Evolutionary conservation across 306 rosid genomes (phyloP).

Genomic region (Citrullus amarus): DNA sequence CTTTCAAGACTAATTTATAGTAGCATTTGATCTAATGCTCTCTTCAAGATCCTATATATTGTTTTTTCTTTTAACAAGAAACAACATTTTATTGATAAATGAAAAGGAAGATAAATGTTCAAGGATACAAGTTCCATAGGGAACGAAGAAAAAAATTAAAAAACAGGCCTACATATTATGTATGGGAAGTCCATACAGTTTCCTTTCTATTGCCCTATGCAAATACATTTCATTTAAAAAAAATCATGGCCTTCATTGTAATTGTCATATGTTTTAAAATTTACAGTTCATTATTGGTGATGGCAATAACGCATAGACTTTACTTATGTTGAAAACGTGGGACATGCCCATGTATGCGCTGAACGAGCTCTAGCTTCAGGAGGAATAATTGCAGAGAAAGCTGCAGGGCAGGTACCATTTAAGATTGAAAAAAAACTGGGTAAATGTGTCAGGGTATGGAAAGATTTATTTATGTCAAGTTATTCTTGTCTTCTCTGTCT

Average conservation of each 20-base stretch:
- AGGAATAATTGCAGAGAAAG: conserved; percentile 53
- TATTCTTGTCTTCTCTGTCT: not conserved
- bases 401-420: conserved; percentile 67
- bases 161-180: not conserved
- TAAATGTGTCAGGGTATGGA: not conserved
- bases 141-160: not conserved
- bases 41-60: not conserved
- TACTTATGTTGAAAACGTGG: conserved; percentile 95
- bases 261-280: conserved; percentile 13
- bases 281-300: conserved; percentile 82
- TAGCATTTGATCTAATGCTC: not conserved
- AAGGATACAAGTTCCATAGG: not conserved
- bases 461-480: not conserved
- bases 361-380: conserved; percentile 80
- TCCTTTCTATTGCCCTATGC: not conserved
- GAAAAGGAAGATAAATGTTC: not conserved
- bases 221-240: not conserved
- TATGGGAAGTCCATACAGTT: not conserved
- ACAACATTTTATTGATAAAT: not conserved
- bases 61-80: not conserved
- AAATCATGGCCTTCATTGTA: not conserved
- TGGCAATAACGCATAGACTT: conserved; percentile 80
- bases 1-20: not conserved
- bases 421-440: not conserved
- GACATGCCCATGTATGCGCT: conserved; percentile 88